phyloP scores from a whole-genome alignment of 352 stramenopile species.

The Globisporangium rhizosaccharum region DNA sequence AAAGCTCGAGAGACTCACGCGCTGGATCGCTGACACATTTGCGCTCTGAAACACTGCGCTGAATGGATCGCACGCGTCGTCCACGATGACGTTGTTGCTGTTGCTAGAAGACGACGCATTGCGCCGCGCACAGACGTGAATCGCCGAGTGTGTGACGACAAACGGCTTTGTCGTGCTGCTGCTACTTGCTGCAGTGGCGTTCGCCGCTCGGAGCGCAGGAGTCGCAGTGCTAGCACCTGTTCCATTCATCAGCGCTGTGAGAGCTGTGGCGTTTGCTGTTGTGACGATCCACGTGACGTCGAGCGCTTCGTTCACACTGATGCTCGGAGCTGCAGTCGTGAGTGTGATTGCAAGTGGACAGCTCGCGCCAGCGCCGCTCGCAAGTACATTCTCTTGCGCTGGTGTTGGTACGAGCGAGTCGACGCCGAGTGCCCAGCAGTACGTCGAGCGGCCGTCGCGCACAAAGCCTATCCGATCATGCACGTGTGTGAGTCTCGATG shows the following conservation, averaged over 20 bases:
- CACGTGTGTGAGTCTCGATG: not conserved
- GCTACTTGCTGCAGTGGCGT: not conserved
- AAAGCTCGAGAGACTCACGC: constrained; percentile 12
- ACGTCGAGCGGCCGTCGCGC: constrained; percentile 25
- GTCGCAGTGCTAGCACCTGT: too few species aligned
- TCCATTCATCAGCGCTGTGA: not conserved
- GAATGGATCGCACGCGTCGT: constrained; percentile 19
- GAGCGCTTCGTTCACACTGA: constrained; percentile 11
- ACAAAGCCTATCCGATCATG: not conserved
- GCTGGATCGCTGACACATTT: constrained; percentile 19
- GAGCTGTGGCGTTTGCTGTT: not conserved
- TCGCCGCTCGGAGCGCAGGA: too few species aligned
- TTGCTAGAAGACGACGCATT: not conserved
- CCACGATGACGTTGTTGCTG: not conserved
- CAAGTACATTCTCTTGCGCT: constrained; percentile 12
- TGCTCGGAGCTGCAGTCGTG: not conserved
- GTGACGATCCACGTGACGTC: constrained; percentile 19
- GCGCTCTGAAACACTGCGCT: constrained; percentile 12
- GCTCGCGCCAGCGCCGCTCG: constrained; percentile 7
- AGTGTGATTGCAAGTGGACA: constrained; percentile 22
- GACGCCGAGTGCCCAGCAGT: constrained; percentile 26
- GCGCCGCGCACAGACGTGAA: constrained; percentile 16
- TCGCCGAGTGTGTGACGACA: constrained; percentile 11
- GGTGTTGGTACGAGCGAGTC: constrained; percentile 13
- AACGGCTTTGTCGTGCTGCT: constrained; percentile 2